These are phyloP conservation scores for Nepenthes mirabilis DNA, from an alignment of 148 eudicot genomes.

Conservation along the genomic window DNA sequence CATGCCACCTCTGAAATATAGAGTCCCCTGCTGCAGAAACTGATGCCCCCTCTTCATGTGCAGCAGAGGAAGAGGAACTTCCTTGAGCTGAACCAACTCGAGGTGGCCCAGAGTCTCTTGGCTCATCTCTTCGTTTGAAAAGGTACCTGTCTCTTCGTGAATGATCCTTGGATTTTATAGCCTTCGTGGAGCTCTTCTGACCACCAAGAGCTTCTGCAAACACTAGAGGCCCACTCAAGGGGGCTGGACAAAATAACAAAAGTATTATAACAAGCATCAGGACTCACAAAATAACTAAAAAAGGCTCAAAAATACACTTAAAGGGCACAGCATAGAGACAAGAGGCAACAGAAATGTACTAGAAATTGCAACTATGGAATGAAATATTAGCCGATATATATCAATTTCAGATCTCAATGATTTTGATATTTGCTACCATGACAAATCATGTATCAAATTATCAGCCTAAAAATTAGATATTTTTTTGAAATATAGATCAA, in stretches of 20 bases:
- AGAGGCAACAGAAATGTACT: no score
- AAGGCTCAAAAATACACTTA: no score
- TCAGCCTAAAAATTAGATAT: no score
- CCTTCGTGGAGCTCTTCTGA: constrained; percentile 38
- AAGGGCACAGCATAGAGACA: no score
- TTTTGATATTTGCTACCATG: no score
- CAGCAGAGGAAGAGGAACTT: constrained; percentile 22
- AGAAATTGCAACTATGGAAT: no score
- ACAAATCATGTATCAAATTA: no score
- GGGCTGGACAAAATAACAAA: constrained; percentile 36
- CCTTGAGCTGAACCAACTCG: constrained; percentile 4
- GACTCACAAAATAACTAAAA: no score
- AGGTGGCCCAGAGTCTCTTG: constrained; percentile 11
- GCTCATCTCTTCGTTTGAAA: constrained; percentile 66
- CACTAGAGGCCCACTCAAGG: constrained; percentile 68
- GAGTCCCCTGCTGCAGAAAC: constrained; percentile 27
- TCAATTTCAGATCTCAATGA: no score
- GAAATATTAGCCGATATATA: no score
- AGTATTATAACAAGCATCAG: not conserved
- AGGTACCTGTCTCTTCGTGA: constrained; percentile 57
- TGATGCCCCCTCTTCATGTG: constrained; percentile 18
- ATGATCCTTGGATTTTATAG: constrained; percentile 41
- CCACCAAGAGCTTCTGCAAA: constrained; percentile 61
- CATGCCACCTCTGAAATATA: constrained; percentile 37
- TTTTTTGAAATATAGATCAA: no score